Conservation (phyloP, 495 filamentous ascomycete genomes). For the Hyaloscypha finlandica region DNA sequence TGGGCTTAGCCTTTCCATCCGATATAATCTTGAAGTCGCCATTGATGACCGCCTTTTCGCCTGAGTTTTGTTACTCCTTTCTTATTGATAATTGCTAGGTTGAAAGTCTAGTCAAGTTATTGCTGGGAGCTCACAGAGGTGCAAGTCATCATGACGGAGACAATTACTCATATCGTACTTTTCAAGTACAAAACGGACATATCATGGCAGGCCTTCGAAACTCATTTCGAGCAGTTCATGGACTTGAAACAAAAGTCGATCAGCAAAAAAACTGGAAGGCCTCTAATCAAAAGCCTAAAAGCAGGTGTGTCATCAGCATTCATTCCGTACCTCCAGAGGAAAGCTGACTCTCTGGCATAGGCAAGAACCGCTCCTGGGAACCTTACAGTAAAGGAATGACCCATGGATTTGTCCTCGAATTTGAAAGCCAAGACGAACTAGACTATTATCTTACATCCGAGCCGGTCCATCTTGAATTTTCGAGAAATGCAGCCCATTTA, state of each 20-base stretch:
- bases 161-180: not conserved
- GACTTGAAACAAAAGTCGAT: not conserved
- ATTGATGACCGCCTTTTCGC: no score
- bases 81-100: no score
- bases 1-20: no score
- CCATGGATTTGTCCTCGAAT: conserved; percentile 34
- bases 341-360: not conserved
- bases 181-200: not conserved
- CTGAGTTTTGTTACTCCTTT: no score
- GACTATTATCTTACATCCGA: conserved; percentile 33
- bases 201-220: not conserved
- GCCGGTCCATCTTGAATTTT: conserved; percentile 28
- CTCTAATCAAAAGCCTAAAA: conserved; percentile 25
- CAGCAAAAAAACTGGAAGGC: conserved; percentile 20
- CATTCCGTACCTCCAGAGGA: not conserved
- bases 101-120: no score
- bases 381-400: conserved; percentile 31
- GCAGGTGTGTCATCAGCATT: conserved; percentile 6
- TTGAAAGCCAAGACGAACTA: conserved; percentile 30
- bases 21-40: no score
- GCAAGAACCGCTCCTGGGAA: conserved; percentile 32
- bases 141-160: not conserved
- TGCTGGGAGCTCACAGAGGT: not conserved
- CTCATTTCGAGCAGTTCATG: not conserved
- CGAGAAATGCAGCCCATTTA: not conserved